Conservation (phyloP, 2,329 filamentous ascomycete species). For the Basipetospora sp. region DNA sequence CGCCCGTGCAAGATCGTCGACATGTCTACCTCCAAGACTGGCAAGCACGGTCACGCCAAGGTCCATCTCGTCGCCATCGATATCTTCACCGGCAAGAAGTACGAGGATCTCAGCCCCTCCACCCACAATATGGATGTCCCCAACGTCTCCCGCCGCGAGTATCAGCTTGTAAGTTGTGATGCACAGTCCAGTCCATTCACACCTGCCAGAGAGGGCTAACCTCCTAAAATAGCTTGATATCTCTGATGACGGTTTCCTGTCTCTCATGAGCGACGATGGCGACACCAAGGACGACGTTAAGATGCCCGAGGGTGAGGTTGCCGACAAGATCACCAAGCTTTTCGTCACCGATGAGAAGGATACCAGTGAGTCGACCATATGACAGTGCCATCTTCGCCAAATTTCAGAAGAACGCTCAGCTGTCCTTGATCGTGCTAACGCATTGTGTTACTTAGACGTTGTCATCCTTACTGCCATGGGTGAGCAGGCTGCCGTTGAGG, state of each 20-base stretch:
- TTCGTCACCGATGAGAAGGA: constrained; percentile 80
- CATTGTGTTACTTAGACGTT: constrained; percentile 57
- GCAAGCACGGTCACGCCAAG: constrained; percentile 99
- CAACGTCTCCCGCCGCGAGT: constrained; percentile 79
- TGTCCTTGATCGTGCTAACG: not conserved
- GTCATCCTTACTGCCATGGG: constrained; percentile 91
- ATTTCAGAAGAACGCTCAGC: no score
- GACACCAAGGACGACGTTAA: constrained; percentile 89
- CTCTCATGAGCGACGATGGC: constrained; percentile 78
- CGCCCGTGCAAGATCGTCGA: constrained; percentile 99
- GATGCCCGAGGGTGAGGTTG: constrained; percentile 77
- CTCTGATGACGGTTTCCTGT: constrained; percentile 86
- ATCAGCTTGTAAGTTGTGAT: constrained; percentile 83
- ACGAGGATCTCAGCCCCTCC: constrained; percentile 96
- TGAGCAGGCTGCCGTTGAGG: constrained; percentile 81
- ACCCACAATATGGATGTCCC: constrained; percentile 98
- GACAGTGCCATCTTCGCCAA: no score
- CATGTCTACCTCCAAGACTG: constrained; percentile 99
- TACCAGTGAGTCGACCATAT: constrained; percentile 64
- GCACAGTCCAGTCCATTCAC: not conserved
- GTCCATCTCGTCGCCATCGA: constrained; percentile 95
- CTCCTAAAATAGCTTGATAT: constrained; percentile 84
- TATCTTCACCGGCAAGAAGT: constrained; percentile 99
- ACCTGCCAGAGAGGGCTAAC: no score
- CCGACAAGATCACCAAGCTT: constrained; percentile 69